Evolutionary conservation across 2,329 filamentous ascomycete species (phyloP).

Genomic region (Rutstroemia sp.): DNA sequence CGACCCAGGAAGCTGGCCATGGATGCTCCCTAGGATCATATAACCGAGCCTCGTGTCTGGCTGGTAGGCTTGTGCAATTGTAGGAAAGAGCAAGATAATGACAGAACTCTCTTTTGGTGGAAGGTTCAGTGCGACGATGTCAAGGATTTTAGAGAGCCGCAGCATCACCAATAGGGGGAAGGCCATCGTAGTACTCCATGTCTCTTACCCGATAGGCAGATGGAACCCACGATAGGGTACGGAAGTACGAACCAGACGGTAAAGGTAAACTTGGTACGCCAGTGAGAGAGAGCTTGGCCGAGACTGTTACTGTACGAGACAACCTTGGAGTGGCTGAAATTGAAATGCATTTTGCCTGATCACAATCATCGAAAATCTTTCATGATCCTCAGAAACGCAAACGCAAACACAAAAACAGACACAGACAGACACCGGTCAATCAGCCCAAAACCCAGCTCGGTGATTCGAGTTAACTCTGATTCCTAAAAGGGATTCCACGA

Average conservation of each 20-base stretch:
- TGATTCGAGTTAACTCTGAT: neutral
- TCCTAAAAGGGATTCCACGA: constrained; percentile 1
- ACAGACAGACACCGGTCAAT: neutral
- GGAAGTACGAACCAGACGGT: too few relatives aligned
- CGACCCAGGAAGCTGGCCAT: constrained; percentile 18
- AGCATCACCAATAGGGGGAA: too few relatives aligned
- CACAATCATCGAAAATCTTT: neutral
- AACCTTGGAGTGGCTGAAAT: too few relatives aligned
- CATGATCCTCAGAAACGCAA: constrained; percentile 4
- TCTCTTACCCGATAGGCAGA: too few relatives aligned
- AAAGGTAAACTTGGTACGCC: too few relatives aligned
- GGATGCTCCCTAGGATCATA: constrained; percentile 23
- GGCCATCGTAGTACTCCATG: too few relatives aligned
- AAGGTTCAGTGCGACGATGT: too few relatives aligned
- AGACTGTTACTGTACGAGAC: neutral
- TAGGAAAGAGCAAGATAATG: neutral
- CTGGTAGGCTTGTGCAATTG: constrained; percentile 20
- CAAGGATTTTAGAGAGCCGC: too few relatives aligned
- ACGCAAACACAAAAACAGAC: neutral
- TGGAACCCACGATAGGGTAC: too few relatives aligned
- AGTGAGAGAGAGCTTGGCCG: too few relatives aligned
- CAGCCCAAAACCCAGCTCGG: constrained; percentile 1
- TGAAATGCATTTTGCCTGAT: neutral
- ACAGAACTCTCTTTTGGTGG: too few relatives aligned
- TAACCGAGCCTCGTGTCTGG: constrained; percentile 10